Evolutionary conservation across 306 rosid genomes (phyloP).

Genomic region (Trichosanthes truncata): DNA sequence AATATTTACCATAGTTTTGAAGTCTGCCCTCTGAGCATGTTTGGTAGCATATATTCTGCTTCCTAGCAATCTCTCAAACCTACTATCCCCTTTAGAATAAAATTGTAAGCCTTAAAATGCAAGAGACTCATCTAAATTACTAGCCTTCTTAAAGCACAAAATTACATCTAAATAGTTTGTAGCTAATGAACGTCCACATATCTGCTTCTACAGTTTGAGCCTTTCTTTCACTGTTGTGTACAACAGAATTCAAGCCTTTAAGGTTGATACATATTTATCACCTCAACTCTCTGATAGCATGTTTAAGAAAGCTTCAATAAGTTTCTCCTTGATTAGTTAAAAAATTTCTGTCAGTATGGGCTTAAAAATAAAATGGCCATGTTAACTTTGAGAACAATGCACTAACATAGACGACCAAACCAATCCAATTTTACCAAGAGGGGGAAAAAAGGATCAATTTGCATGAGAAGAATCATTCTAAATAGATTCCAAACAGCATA

Average conservation of each 20-base stretch:
- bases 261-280: background rate
- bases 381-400: background rate
- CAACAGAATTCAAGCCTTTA: background rate
- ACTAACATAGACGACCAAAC: background rate
- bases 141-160: background rate
- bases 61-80: background rate
- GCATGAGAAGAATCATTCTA: background rate
- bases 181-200: background rate
- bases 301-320: background rate
- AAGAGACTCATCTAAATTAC: slow-evolving; percentile 3
- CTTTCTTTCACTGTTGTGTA: background rate
- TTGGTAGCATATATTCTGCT: background rate
- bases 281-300: background rate
- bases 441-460: background rate
- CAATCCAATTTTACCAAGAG: background rate
- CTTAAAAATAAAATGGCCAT: background rate
- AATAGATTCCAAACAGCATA: background rate
- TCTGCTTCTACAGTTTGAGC: background rate
- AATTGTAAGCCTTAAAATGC: background rate
- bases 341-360: background rate
- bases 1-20: background rate
- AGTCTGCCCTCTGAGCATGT: background rate
- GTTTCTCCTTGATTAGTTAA: background rate
- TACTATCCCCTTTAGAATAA: background rate
- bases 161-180: background rate